Evolutionary conservation across 768 basidiomycete genomes (phyloP), one percentile per base, ranked within the genome.

Genomic region (Neoboletus brunneissimus): DNA sequence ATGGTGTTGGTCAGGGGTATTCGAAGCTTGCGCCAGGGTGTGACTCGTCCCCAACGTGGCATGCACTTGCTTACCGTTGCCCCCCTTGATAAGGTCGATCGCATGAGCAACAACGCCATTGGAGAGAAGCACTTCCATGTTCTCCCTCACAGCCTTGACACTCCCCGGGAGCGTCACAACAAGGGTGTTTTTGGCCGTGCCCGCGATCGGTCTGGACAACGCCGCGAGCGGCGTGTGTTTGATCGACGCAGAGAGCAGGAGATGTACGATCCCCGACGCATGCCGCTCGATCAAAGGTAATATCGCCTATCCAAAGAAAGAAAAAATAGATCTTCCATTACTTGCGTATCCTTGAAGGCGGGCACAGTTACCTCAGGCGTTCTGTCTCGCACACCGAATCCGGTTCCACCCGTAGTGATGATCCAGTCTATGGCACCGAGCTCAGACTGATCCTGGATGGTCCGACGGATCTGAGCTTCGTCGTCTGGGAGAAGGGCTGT

Each of bases 391-490:
- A 81, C 75, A 1, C 91, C 89, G 64, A 94, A 93, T 8, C 93
- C 93, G 0, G 93, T 96, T 5, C 93, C 93, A 18, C 93, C 93
- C 0, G 89, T 89, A 7, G 90, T 89, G 59, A 96, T 75, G 55
- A 94, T 79, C 80, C 85, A 86, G 67, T 92, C 86, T 15, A 87
- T 71, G n/a, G 75, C 64, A 3, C 74, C 76, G 5, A 75, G 67
- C 3, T 70, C 65, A 38, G 72, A 76, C 77, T 83, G 85, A 7
- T 66, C 68, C 43, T 70, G 72, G 7, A 92, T 76, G 12, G 71
- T 65, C 8, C 67, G 63, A 25, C 75, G 77, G 49, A 94, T 89
- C 42, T 67, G 67, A 0, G 64, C 58, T 47, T 79, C 69, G 46
- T 90, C 85, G 64, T 95, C 92, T 35, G 89, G 79, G 0, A 92